phyloP scores from a whole-genome alignment of 306 rosid species.

The Quercus suber region DNA sequence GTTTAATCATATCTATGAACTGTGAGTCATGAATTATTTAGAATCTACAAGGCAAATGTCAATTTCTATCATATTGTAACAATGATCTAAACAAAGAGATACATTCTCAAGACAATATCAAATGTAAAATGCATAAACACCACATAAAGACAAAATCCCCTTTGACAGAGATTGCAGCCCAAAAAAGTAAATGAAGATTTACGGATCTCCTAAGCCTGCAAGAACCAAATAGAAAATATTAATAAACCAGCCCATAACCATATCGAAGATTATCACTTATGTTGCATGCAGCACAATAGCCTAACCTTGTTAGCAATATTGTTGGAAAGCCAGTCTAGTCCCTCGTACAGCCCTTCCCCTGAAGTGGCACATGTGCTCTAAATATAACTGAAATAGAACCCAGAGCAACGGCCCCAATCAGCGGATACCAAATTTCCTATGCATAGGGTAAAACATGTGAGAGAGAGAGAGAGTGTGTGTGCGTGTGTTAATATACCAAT shows the following conservation, averaged over 20 bases:
- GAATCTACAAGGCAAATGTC: constrained; percentile 21
- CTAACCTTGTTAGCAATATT: constrained; percentile 47
- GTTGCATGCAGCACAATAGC: neutral
- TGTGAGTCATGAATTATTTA: too few relatives aligned
- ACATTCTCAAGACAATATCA: constrained; percentile 7
- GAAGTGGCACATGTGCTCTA: too few relatives aligned
- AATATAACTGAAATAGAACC: too few relatives aligned
- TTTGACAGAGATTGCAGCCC: neutral
- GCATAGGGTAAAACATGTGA: too few relatives aligned
- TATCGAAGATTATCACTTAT: neutral
- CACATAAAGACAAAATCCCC: constrained; percentile 7
- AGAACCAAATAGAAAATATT: neutral
- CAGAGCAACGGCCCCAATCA: too few relatives aligned
- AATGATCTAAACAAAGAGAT: constrained; percentile 10
- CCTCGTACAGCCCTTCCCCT: constrained; percentile 41
- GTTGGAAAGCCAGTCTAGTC: constrained; percentile 55
- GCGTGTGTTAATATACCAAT: too few relatives aligned
- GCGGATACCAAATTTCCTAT: too few relatives aligned
- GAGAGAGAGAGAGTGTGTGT: too few relatives aligned
- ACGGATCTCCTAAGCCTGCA: constrained; percentile 21
- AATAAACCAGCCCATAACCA: neutral
- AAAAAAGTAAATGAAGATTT: neutral
- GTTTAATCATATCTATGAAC: too few relatives aligned
- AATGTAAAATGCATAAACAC: constrained; percentile 19
- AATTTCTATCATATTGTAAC: constrained; percentile 1